Evolutionary conservation across 305 asterid genomes (phyloP), one percentile per base, ranked within the genome.

Genomic region (Fraxinus velutina): DNA sequence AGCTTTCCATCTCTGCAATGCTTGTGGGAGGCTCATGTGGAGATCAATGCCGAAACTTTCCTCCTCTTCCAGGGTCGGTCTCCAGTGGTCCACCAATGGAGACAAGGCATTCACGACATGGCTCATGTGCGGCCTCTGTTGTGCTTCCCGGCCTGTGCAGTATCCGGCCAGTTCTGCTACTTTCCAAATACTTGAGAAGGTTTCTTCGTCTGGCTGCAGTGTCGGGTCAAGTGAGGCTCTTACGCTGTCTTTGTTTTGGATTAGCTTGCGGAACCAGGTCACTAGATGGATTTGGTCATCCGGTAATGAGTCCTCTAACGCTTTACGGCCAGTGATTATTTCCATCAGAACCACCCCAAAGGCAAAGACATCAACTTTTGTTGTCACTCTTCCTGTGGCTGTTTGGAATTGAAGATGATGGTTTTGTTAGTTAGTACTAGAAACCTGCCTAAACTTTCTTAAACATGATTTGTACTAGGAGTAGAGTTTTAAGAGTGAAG

Each of bases 291-390:
- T 60, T 62, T 64, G 57, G 3, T 92, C 97, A 5, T 90, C 99
- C 1, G 97, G 97, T 33, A 86, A 84, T 24, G 89, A 84, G 52
- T 89, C 92, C n/a, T 92, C 98, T 33, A 94, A 75, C 27, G 98
- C 93, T 83, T 88, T 92, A 80, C 92, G 80, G 12, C 98, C 93
- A 0, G 97, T 91, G 66, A 93, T 84, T 9, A 93, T 79, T 85
- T 93, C 99, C 99, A 93, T 93, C 83, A 95, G 82, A 77, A 95
- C 78, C 78, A 93, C 99, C 1, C 99, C 98, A n/a, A 86, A 95
- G 77, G 99, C 94, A 33, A 79, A 95, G 17, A 95, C 97, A 44
- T 95, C 99, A 1, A 91, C 93, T 83, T 92, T 95, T 7, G 93
- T 87, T 33, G 97, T 95, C 73, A 92, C 99, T 84, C 90, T 89